Evolutionary conservation across 108 stramenopile genomes (phyloP).

Genomic region (Cyclotella sp.): DNA sequence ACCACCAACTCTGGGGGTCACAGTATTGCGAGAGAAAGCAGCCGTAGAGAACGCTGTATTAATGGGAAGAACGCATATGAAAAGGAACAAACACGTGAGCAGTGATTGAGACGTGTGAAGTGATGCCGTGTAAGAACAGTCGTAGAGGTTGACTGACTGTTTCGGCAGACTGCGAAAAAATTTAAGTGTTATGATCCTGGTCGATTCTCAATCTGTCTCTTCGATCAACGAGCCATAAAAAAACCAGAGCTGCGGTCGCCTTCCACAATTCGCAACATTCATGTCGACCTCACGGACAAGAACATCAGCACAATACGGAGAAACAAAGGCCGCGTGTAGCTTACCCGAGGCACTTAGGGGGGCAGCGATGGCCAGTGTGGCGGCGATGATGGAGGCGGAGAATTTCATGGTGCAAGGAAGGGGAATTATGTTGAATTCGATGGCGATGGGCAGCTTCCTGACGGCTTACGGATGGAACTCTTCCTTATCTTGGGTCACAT

Average conservation of each 20-base stretch:
- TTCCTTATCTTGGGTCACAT: not conserved
- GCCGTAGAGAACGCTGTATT: conserved; percentile 43
- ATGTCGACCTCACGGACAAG: not conserved
- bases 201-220: no score
- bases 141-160: no score
- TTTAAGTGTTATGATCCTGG: no score
- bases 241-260: no score
- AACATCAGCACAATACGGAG: not conserved
- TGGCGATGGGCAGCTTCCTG: not conserved
- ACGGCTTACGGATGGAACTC: not conserved
- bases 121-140: not conserved
- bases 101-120: not conserved
- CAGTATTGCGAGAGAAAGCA: conserved; percentile 34
- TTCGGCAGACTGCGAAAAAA: no score
- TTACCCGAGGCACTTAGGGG: conserved; percentile 43
- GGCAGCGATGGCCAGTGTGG: conserved; percentile 24
- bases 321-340: not conserved
- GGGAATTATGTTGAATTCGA: not conserved
- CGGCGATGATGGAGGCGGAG: conserved; percentile 44
- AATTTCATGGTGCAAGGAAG: conserved; percentile 46
- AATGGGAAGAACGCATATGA: not conserved
- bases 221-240: no score
- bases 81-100: not conserved
- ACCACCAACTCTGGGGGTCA: conserved; percentile 23
- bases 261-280: no score